Base-by-base conservation (phyloP, 1,139 yeast genomes). In the Hemisphaericaspora xylanilytica region DNA sequence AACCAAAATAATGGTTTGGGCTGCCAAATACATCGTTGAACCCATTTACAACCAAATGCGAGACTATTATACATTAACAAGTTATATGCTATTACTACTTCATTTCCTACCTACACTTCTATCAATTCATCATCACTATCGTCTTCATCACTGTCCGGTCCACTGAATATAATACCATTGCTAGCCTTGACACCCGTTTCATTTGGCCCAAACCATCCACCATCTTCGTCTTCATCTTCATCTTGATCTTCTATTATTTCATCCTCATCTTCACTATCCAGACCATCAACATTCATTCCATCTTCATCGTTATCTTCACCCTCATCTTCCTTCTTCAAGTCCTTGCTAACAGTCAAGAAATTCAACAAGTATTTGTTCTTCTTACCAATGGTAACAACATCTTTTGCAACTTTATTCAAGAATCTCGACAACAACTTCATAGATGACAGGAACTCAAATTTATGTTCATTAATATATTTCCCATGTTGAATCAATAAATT, bases 341-440 rank as follows among this genome's bases (percentile, higher is more conserved):
- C 50, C 5, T 52, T 52, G 16, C 58, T 56, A 4, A 49, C 52
- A 3, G 45, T 51, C 43, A 72, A 61, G 62, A 75, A 74, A 32
- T 60, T 59, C 51, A 70, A 71, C 35, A 78, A 63, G 56, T 79
- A 80, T 41, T 72, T 73, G 51, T 82, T 85, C 33, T 70, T 70
- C 45, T 70, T 76, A 3, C 82, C 67, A 3, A 80, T 61, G 35
- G 65, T 64, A 2, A 80, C 80, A 18, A 88, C 73, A 41, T 86
- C 95, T 58, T 86, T 85, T 16, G 86, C 92, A 7, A 81, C 65
- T 51, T 88, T 75, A 38, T 78, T 81, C 45, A 90, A 69, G 51
- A 85, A 89, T 54, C 95, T 73, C 50, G 82, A 94, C 9, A 88
- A 64, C 4, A 85, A 75, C 52, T 94, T 78, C 51, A 89, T 61